Evolutionary conservation across 148 eudicot species (phyloP), one percentile per base, ranked within the genome.

Genomic region (Rhododendron molle): DNA sequence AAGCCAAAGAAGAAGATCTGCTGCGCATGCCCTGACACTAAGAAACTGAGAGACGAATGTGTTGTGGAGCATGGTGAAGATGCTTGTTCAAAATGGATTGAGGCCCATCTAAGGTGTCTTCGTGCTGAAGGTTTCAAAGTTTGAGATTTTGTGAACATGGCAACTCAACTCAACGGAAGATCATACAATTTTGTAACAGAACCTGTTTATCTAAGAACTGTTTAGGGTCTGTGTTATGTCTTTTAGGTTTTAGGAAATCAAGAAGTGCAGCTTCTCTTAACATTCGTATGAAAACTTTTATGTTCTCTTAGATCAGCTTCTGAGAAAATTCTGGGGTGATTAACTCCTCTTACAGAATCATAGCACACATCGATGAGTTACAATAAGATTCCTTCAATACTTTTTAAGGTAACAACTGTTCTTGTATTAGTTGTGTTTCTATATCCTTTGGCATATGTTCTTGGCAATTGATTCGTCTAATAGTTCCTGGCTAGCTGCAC

Each of bases 1-100:
- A 96, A 94, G 90, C 99, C 97, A 16, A 96, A 95, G 92, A 96
- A 96, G 96, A 95, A 93, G 89, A 96, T 96, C 52, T 96, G 99
- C 40, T 96, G 98, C 89, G 98, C 99, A 26, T 96, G 98, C 86
- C 99, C 99, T 1, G 99, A 96, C 18, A 96, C 99, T 62, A 96
- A 93, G 91, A 96, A 86, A 89, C 85, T 95, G 46, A 93, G 99
- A 86, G 99, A 96, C 71, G 99, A 96, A 91, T 96, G 99, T 80
- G 81, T 96, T 76, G 99, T 96, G 84, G 91, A 92, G 88, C 88
- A 96, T 83, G 99, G 99, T 76, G 99, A 96, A 92, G 88, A 87
- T 80, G 93, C 96, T 14, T 96, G 99, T 82, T 71, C 90, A 23
- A 96, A 96, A 85, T 95, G 95, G 98, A 96, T 96, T 32, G 97